Percentiles rank a stretch among this genome's conserved stretches.
phyloP scores from a whole-genome alignment of 2,329 filamentous ascomycete genomes.

The Stylonectria norvegica region DNA sequence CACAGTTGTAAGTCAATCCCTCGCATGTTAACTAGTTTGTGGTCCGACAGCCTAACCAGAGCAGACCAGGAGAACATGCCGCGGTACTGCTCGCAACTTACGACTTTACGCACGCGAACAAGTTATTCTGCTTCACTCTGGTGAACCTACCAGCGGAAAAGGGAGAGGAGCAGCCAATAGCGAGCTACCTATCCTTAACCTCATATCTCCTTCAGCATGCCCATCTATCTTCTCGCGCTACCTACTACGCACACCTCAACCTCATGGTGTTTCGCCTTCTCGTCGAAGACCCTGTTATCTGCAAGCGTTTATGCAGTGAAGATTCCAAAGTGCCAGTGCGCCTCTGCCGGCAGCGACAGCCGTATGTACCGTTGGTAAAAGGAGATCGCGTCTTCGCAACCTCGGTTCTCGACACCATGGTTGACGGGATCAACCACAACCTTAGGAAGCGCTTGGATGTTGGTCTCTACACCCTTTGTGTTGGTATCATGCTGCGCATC shows the following conservation, averaged over 20 bases:
- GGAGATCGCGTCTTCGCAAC: constrained; percentile 71
- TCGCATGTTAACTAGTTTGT: background rate
- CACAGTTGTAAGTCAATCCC: constrained; percentile 60
- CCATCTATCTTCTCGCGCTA: constrained; percentile 73
- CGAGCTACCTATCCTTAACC: constrained; percentile 78
- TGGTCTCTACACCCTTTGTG: constrained; percentile 74
- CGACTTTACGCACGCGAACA: constrained; percentile 92
- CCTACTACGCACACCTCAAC: constrained; percentile 80
- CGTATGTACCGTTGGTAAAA: constrained; percentile 72
- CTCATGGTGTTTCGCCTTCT: constrained; percentile 82
- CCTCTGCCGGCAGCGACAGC: constrained; percentile 83
- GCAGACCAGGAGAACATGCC: constrained; percentile 73
- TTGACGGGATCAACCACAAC: constrained; percentile 93
- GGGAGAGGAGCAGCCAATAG: constrained; percentile 69
- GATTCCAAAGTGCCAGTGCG: constrained; percentile 72
- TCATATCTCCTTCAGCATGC: constrained; percentile 95
- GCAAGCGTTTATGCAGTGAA: constrained; percentile 79
- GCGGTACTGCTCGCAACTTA: constrained; percentile 82
- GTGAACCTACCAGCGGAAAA: constrained; percentile 61
- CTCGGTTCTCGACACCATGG: constrained; percentile 77
- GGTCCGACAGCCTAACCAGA: constrained; percentile 5
- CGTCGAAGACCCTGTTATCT: constrained; percentile 77
- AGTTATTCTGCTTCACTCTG: constrained; percentile 85
- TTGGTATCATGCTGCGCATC: constrained; percentile 78
- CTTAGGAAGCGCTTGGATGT: constrained; percentile 80